Evolutionary conservation across 139 green algal species (phyloP).

Genomic region (Pseudopediastrum boryanum): DNA sequence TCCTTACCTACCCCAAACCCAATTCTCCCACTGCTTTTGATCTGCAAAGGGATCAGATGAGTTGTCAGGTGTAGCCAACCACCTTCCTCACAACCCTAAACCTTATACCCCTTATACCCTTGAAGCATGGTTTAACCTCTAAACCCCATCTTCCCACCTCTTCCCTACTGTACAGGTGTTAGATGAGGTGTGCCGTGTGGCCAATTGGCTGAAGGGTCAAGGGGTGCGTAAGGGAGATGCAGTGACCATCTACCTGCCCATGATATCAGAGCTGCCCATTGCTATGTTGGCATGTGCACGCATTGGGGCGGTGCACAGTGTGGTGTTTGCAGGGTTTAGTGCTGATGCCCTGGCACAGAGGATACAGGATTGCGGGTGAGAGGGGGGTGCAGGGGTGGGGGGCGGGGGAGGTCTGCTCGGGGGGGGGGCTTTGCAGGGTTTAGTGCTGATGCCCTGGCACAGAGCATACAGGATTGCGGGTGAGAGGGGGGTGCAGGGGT

Average conservation of each 20-base stretch:
- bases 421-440: conserved; percentile 94
- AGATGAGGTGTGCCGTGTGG: conserved; percentile 73
- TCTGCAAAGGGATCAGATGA: too few species aligned
- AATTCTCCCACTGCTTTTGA: too few species aligned
- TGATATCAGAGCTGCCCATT: conserved; percentile 91
- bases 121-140: too few species aligned
- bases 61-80: too few species aligned
- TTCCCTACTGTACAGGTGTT: too few species aligned
- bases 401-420: not conserved
- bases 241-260: conserved; percentile 97
- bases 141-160: too few species aligned
- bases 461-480: conserved; percentile 41
- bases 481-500: conserved; percentile 31
- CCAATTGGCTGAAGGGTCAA: conserved; percentile 87
- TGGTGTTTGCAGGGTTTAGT: conserved; percentile 97
- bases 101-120: too few species aligned
- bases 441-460: conserved; percentile 77
- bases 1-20: too few species aligned
- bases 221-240: conserved; percentile 86
- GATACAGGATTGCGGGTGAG: conserved; percentile 37
- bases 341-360: conserved; percentile 82
- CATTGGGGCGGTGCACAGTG: conserved; percentile 93
- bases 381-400: conserved; percentile 22
- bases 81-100: too few species aligned
- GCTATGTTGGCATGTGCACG: conserved; percentile 94